phyloP scores from a whole-genome alignment of 352 stramenopile species.

The Pythium vanterpoolii region DNA sequence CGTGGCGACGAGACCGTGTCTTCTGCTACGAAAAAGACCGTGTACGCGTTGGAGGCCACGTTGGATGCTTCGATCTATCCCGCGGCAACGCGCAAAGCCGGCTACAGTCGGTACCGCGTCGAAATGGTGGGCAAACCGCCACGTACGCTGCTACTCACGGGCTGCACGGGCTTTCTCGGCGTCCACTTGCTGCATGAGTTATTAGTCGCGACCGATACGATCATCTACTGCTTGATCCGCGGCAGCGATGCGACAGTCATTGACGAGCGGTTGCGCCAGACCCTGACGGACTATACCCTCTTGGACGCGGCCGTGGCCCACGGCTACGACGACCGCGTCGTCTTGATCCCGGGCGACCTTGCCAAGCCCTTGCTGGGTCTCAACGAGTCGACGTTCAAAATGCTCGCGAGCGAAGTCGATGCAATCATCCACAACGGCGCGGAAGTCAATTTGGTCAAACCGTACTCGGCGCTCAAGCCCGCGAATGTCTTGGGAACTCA shows the following conservation, averaged over 20 bases:
- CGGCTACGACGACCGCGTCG: constrained; percentile 66
- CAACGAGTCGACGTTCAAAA: constrained; percentile 79
- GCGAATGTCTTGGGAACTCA: constrained; percentile 90
- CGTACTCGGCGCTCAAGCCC: constrained; percentile 83
- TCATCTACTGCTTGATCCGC: constrained; percentile 84
- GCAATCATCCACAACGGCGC: constrained; percentile 91
- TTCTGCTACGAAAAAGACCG: constrained; percentile 26
- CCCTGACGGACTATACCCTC: constrained; percentile 55
- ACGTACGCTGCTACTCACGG: constrained; percentile 85
- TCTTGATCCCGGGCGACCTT: constrained; percentile 72
- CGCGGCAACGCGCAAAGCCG: constrained; percentile 60
- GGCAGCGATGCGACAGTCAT: constrained; percentile 42
- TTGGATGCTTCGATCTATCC: constrained; percentile 72
- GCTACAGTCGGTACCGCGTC: constrained; percentile 77
- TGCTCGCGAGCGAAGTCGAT: constrained; percentile 84
- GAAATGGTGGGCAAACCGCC: constrained; percentile 72
- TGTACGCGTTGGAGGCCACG: constrained; percentile 61
- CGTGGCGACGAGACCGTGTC: constrained; percentile 6
- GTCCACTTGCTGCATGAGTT: constrained; percentile 82
- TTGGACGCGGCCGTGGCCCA: constrained; percentile 46
- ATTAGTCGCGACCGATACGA: constrained; percentile 60
- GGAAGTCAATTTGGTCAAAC: constrained; percentile 91
- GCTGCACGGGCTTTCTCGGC: constrained; percentile 90
- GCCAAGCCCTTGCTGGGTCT: constrained; percentile 81
- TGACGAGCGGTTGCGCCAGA: constrained; percentile 50